Evolutionary conservation across 345 rosid species (phyloP), one percentile per base, ranked within the genome.

Genomic region (Erysimum cheiranthoides): DNA sequence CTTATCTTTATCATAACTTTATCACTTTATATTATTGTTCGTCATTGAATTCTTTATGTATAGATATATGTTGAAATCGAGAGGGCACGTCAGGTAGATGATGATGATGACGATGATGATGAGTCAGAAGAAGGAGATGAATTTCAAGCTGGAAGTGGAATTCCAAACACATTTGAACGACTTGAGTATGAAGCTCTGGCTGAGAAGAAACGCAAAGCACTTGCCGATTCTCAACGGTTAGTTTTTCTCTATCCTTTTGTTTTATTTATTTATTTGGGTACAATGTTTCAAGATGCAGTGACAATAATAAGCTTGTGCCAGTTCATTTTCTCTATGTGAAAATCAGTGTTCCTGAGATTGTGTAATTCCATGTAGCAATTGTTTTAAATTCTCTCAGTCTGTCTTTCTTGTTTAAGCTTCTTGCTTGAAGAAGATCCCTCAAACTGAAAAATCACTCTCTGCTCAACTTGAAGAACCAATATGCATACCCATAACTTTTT

Each of bases 141-240:
- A 11, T 39, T 45, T 32, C 66, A 73, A 34, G 30, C 57, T 54
- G 70, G 8, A 68, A 66, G 35, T 53, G 78, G 17, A 18, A 52
- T 73, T 52, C 74, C 78, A 9, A 61, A 40, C 32, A 52, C 61
- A 18, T 88, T 86, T 28, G 85, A 89, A 81, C 87, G 80, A 18
- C 85, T 80, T 34, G 90, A 86, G 40, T 89, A 91, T 65, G 93
- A 88, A 76, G 92, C 89, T 49, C 84, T 88, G 34, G 98, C 96
- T 3, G 86, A 85, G 78, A 90, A 81, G 78, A 93, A 90, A 77
- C 93, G 96, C 38, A 86, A 86, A 81, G 86, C 86, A 17, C 82
- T 84, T 54, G 80, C 79, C 38, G 84, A 78, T 52, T 47, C 73
- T 43, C 78, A 68, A 73, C 73, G 81, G 81, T 78, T 65, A 7